Base-by-base conservation (phyloP, 1,139 yeast species). In the Debaryomyces nepalensis region DNA sequence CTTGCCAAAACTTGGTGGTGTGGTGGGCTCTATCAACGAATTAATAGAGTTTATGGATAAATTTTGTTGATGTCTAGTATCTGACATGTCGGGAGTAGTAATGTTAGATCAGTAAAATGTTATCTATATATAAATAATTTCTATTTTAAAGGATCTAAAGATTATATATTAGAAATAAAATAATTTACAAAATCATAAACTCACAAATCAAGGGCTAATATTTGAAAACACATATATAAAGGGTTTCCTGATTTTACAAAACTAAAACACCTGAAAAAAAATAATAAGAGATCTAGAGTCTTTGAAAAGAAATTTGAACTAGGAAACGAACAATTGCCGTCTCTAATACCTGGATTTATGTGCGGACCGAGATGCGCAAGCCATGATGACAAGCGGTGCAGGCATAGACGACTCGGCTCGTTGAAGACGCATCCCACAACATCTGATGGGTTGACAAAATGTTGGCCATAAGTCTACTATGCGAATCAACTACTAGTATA, bases 1-100 rank as follows among this genome's bases (percentile, higher is more conserved):
- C 49, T 61, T 59, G 26, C 52, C 49, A 26, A 35, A 29, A 26
- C 39, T 55, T 12, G 75, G 75, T 4, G 75, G 75, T 5, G 75
- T 70, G 15, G 72, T 64, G 20, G 75, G 75, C 51, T 70, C 75
- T 27, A 67, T 57, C 39, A 69, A 49, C 22, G 73, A 67, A 32
- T 58, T 53, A 41, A 67, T 58, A 36, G 73, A 67, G 51, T 68
- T 67, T 45, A 70, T 57, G 29, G 73, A 67, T 39, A 68, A 58
- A 47, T 63, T 69, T 46, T 67, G 71, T 37, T 63, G 61, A 47
- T 70, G 74, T 26, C 39, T 41, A 21, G 26, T 21, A 23, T 32
- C 33, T 35, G 45, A 38, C 35, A 38, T 38, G 31, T 16, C n/a
- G 32, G 26, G 14, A n/a, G 24, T 31, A 23, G 15, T 24, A 6